These are phyloP conservation scores for Amoebophrya sp. DNA, from an alignment of 169 alveolate species.

Conservation along the genomic window DNA sequence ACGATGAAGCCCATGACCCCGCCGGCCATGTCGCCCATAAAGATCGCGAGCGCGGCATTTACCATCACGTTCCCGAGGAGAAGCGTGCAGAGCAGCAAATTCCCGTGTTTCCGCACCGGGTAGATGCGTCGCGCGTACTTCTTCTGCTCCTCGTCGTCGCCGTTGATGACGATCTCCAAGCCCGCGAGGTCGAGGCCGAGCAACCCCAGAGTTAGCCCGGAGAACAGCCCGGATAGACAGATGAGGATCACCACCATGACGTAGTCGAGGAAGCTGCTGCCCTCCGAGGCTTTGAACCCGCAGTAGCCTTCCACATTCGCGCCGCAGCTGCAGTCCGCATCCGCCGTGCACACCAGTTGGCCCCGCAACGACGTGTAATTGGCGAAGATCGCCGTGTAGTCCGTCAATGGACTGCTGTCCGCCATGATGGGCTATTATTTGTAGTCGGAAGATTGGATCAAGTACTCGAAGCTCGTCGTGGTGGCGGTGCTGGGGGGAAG, in stretches of 20 bases:
- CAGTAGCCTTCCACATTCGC: background rate
- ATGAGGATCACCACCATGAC: background rate
- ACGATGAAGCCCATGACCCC: constrained; percentile 51
- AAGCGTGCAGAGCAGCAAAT: constrained; percentile 51
- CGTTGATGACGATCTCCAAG: constrained; percentile 52
- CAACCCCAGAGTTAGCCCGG: constrained; percentile 58
- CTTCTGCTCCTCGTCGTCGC: constrained; percentile 46
- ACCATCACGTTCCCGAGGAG: constrained; percentile 56
- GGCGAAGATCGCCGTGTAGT: too few species aligned
- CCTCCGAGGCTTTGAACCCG: background rate
- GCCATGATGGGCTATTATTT: too few species aligned
- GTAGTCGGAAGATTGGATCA: too few species aligned
- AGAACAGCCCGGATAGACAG: constrained; percentile 45
- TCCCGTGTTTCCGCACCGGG: constrained; percentile 55
- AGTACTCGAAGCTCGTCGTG: too few species aligned
- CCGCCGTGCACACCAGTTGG: background rate
- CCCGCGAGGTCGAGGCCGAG: constrained; percentile 51
- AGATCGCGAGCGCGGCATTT: constrained; percentile 51
- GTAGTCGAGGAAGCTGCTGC: background rate
- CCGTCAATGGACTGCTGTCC: too few species aligned
- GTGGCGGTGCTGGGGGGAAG: too few species aligned
- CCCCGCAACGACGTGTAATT: too few species aligned
- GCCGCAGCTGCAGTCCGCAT: background rate
- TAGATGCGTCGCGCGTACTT: constrained; percentile 49
- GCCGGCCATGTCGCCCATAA: constrained; percentile 48